Evolutionary conservation across 2,329 filamentous ascomycete genomes (phyloP), one percentile per base, ranked within the genome.

Genomic region (Corniculantispora saksenae): DNA sequence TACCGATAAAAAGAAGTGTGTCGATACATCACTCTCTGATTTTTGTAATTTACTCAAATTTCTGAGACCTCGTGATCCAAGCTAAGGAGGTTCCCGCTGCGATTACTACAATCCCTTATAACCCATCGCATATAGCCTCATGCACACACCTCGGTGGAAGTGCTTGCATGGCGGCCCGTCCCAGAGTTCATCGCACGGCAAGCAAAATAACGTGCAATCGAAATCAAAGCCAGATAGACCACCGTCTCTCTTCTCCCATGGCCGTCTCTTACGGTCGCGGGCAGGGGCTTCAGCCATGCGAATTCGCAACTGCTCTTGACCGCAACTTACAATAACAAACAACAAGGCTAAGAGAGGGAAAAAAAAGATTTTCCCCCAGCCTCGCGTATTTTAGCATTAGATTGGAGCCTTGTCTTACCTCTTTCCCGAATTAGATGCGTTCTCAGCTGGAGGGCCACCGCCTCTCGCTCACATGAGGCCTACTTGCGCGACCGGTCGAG

Each of bases 301-400:
- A 27, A 27, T 27, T 60, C 57, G 25, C 12, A 25, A 50, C 29
- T 43, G 23, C 15, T 40, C 10, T 55, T 62, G 60, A 62, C 60
- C 60, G 60, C 60, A 62, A 62, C 50, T 62, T 62, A n/a, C 60
- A 62, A 55, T 15, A 62, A 62, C 50, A 54, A 62, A 55, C 47
- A 61, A 61, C 58, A 61, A 45, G 38, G 50, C 50, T 47, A 50
- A 38, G 3, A 47, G n/a, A 32, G 40, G 43, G 47, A 17, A 57
- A 48, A n/a, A 32, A 38, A 12, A 55, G n/a, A 13, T 29, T 25
- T 32, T 27, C 15, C 29, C 43, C 29, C 43, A 57, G 53, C 61
- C 60, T 55, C 60, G 40, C 40, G 38, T 15, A 3, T 40, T 55
- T 62, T 43, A 15, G 6, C 15, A 21, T 38, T 63, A 56, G 53